These are phyloP conservation scores for Boletus austroedulis DNA, from an alignment of 1,284 basidiomycete genomes.

Conservation along the genomic window DNA sequence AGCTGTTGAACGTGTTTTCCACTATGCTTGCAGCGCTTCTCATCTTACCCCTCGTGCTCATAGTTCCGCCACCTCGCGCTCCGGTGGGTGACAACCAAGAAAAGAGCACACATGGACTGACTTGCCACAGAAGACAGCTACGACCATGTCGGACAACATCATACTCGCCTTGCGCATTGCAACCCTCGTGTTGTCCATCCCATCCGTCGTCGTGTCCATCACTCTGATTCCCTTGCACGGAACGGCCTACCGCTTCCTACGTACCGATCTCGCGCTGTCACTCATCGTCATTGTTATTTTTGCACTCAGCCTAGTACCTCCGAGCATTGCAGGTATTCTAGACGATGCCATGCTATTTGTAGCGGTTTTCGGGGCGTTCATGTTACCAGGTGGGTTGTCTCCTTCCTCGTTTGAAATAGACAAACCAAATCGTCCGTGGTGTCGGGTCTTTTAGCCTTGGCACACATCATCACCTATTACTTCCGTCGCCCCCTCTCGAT, in stretches of 20 bases:
- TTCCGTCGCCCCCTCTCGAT: slow-evolving; percentile 69
- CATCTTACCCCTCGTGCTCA: slow-evolving; percentile 57
- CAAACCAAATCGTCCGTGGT: background rate
- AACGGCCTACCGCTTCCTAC: slow-evolving; percentile 41
- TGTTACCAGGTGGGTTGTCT: slow-evolving; percentile 51
- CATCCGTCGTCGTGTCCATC: slow-evolving; percentile 55
- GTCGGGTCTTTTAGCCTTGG: slow-evolving; percentile 41
- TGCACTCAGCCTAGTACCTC: slow-evolving; percentile 45
- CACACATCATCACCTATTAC: slow-evolving; percentile 66
- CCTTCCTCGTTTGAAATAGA: background rate
- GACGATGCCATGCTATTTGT: slow-evolving; percentile 49
- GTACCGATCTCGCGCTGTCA: slow-evolving; percentile 49
- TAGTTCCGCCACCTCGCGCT: slow-evolving; percentile 43
- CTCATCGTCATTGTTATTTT: slow-evolving; percentile 42
- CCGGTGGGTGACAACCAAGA: slow-evolving; percentile 37
- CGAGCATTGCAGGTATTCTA: slow-evolving; percentile 36
- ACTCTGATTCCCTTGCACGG: slow-evolving; percentile 48
- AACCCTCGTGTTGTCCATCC: slow-evolving; percentile 57
- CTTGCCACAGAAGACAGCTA: slow-evolving; percentile 24
- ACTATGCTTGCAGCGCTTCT: slow-evolving; percentile 48
- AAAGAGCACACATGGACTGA: slow-evolving; percentile 4
- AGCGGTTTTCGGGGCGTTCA: slow-evolving; percentile 54
- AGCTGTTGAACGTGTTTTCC: slow-evolving; percentile 52
- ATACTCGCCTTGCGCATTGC: slow-evolving; percentile 47
- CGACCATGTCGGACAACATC: slow-evolving; percentile 31